Base-by-base conservation (phyloP, 1,284 basidiomycete species). In the Hymenochaete sp. region DNA sequence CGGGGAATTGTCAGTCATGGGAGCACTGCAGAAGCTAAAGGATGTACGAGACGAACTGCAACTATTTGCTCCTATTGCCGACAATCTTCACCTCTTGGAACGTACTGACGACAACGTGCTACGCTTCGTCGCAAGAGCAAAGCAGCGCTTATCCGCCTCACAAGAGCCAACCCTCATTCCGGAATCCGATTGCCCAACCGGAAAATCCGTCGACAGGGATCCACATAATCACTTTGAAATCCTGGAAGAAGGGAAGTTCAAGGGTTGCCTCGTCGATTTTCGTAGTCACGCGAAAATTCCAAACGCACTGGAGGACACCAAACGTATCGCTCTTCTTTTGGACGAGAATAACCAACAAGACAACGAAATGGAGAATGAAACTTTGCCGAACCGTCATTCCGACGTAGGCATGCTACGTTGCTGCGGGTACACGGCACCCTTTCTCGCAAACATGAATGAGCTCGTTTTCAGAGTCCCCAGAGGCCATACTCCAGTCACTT, bases 391-490 rank as follows among this genome's bases (percentile, higher is more conserved):
- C 9, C 26, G 28, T 8, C 32, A 26, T 13, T 41, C 39, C n/a
- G 19, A 14, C n/a, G 35, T 38, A 4, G 43, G 32, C 18, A 37
- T 44, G 16, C 43, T 44, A 3, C 31, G 28, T 14, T 24, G 33
- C 10, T 37, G 43, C n/a, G 43, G 43, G 14, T 35, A 26, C 14
- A 27, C 35, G n/a, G n/a, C n/a, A n/a, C n/a, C n/a, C n/a, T n/a
- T n/a, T n/a, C n/a, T n/a, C n/a, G n/a, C n/a, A n/a, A n/a, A 38
- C 25, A n/a, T 9, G 14, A 16, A 38, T 21, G 36, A 38, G 2
- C 35, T 45, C 9, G 26, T 45, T 13, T 38, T 45, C 18, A 35
- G 26, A 18, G 19, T 19, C 8, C 35, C 44, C 8, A 8, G 16
- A 18, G 18, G 22, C 8, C 16, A 10, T n/a, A 4, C n/a, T 8